A percentile compares a stretch with the other conserved stretches of the same genome.
Conservation (phyloP, 192 early-diverging fungal genomes). For the Hyaloraphidium curvatum region DNA sequence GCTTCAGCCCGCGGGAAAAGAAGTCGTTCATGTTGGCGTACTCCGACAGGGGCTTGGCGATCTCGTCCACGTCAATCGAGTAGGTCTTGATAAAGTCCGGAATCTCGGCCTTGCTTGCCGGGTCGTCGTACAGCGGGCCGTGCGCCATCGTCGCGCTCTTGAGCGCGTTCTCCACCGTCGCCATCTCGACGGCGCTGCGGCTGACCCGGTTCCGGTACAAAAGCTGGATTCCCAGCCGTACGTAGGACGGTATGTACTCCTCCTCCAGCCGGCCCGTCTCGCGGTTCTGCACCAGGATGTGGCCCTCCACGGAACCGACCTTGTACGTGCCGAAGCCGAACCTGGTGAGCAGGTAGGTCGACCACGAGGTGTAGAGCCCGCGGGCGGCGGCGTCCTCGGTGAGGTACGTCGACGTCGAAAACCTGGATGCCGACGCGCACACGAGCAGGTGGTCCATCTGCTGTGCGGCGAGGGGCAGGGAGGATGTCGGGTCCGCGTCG, state of each 20-base stretch:
- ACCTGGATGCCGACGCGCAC: too few species aligned
- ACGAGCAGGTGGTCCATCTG: too few species aligned
- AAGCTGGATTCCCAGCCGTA: constrained; percentile 59
- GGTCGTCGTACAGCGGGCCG: constrained; percentile 48
- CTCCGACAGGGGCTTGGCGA: constrained; percentile 40
- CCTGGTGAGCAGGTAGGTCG: too few species aligned
- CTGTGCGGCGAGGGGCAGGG: too few species aligned
- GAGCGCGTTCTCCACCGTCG: constrained; percentile 8
- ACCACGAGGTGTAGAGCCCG: too few species aligned
- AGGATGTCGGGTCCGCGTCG: too few species aligned
- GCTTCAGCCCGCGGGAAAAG: constrained; percentile 64
- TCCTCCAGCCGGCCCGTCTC: constrained; percentile 43
- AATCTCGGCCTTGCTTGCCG: constrained; percentile 39
- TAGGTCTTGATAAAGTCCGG: constrained; percentile 53
- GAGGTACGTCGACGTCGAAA: too few species aligned
- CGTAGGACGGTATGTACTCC: constrained; percentile 58
- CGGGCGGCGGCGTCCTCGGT: too few species aligned
- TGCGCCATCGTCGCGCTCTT: constrained; percentile 42
- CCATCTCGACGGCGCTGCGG: background rate
- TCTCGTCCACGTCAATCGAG: constrained; percentile 38
- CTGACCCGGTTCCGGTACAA: constrained; percentile 28
- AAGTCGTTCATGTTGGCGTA: constrained; percentile 71
- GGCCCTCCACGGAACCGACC: too few species aligned
- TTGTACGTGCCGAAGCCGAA: too few species aligned
- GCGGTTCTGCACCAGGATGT: too few species aligned